phyloP scores from a whole-genome alignment of 1,284 basidiomycete species.

The Sanghuangporus weigelae region DNA sequence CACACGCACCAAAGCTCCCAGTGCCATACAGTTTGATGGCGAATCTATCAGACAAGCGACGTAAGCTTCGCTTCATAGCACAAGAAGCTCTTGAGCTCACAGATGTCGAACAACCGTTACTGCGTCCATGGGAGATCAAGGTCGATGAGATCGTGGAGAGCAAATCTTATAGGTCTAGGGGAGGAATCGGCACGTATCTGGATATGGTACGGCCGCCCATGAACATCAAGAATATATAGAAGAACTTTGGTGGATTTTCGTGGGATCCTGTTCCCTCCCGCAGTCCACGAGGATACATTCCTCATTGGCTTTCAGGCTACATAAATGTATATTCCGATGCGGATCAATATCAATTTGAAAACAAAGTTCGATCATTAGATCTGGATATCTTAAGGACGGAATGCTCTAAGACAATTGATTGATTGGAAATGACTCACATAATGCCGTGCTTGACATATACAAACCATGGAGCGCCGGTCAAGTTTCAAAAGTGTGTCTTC shows the following conservation, averaged over 20 bases:
- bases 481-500: too few relatives aligned
- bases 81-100: not conserved
- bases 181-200: not conserved
- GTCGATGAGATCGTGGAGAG: not conserved
- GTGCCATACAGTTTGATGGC: conserved; percentile 5
- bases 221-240: not conserved
- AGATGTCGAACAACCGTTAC: not conserved
- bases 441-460: too few relatives aligned
- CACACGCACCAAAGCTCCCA: conserved; percentile 3
- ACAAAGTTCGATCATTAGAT: too few relatives aligned
- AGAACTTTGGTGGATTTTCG: not conserved
- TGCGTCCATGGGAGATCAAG: not conserved
- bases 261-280: not conserved
- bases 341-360: too few relatives aligned
- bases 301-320: too few relatives aligned
- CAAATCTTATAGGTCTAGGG: not conserved
- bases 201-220: not conserved
- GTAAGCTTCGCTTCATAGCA: not conserved
- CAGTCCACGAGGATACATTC: too few relatives aligned
- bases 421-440: too few relatives aligned
- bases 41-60: not conserved
- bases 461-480: too few relatives aligned
- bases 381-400: too few relatives aligned
- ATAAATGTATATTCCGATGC: too few relatives aligned
- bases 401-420: too few relatives aligned